Evolutionary conservation across 2,329 filamentous ascomycete genomes (phyloP), one percentile per base, ranked within the genome.

Genomic region (Cladophialophora chaetospira): DNA sequence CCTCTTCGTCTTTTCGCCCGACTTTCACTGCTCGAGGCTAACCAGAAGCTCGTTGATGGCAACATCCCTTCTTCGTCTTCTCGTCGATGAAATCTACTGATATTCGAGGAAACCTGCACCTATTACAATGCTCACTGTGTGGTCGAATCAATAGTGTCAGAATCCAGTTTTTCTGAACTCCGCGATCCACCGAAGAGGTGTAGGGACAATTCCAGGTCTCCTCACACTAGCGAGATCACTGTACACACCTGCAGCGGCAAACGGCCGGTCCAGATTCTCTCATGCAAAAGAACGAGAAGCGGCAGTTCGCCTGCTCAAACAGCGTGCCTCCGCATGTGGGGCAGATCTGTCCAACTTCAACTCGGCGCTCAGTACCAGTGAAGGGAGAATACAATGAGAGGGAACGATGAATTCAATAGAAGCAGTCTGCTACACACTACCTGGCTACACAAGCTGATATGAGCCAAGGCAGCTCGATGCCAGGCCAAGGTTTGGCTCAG

Each of bases 301-400:
- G 46, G 46, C 46, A 49, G 46, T 49, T 49, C 5, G 25, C 28
- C 21, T 38, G 19, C 29, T n/a, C 38, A 33, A 26, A n/a, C 19
- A 26, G 33, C 11, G 8, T 49, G 23, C 19, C 33, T 49, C 46
- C 31, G 46, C 46, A 49, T 49, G 46, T 38, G 46, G 46, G 46
- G 46, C 46, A 49, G 19, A 38, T 6, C 19, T n/a, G 9, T 38
- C 8, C 19, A 6, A 17, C 9, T 35, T 28, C 31, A 1, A 1
- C 4, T 9, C 46, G 28, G 31, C 13, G n/a, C 11, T 6, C 21
- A 49, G 21, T 8, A 29, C 19, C 11, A 28, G 33, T 6, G 23
- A 8, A 4, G 17, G 46, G 11, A n/a, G n/a, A 28, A 49, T n/a
- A 19, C 38, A 13, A 40, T 19, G 11, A 49, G 21, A 23, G 4